These are phyloP conservation scores for Zea mays DNA, from an alignment of 176 grass and related monocot genomes.

Conservation along the genomic window Zm-B73-REFERENCE-NAM-5.0 NC_050101.1:173701001-173701500, in stretches of 20 bases:
- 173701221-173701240: background rate
- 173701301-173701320: background rate
- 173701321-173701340: background rate
- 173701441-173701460: no score
- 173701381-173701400: no score
- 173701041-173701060: background rate
- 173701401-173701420: no score
- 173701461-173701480: no score
- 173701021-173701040: background rate
- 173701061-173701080: background rate
- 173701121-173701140: background rate
- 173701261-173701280: background rate
- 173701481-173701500: no score
- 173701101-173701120: background rate
- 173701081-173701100: constrained; percentile 1
- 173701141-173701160: background rate
- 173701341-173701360: background rate
- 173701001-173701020: background rate
- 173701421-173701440: no score
- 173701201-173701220: background rate
- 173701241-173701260: background rate
- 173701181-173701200: constrained; percentile 5
- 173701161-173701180: background rate
- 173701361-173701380: background rate
- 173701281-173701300: background rate